phyloP scores from a whole-genome alignment of 2,329 filamentous ascomycete genomes.

The Dactylella cylindrospora region DNA sequence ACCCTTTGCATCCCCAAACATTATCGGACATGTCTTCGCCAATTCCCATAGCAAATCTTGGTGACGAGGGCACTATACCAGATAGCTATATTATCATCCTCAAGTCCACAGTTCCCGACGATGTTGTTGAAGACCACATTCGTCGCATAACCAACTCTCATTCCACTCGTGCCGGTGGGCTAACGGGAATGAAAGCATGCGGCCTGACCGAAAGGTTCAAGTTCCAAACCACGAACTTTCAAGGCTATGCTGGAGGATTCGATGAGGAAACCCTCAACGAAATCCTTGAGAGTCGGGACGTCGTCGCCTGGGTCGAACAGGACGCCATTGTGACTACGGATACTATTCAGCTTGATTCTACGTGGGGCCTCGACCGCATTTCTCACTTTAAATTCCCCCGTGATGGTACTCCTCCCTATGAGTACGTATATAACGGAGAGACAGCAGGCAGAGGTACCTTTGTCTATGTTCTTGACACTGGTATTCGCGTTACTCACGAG shows the following conservation, averaged over 20 bases:
- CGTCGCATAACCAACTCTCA: constrained; percentile 7
- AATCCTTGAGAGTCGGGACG: constrained; percentile 26
- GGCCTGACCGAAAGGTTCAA: constrained; percentile 20
- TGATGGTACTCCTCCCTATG: constrained; percentile 53
- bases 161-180: neutral
- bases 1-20: no score
- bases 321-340: constrained; percentile 27
- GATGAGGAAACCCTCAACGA: constrained; percentile 13
- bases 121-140: constrained; percentile 5
- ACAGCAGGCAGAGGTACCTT: constrained; percentile 61
- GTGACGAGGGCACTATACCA: constrained; percentile 22
- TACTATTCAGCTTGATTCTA: neutral
- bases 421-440: constrained; percentile 56
- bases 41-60: no score
- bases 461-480: constrained; percentile 67
- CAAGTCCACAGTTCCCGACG: constrained; percentile 24
- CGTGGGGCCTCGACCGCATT: constrained; percentile 45
- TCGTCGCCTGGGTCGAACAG: constrained; percentile 35
- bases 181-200: constrained; percentile 1
- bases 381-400: constrained; percentile 26
- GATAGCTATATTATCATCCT: constrained; percentile 45
- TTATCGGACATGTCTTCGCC: no score
- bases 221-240: constrained; percentile 6
- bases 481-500: constrained; percentile 60
- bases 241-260: constrained; percentile 37